A percentile compares a stretch with the other conserved stretches of the same genome.
These are phyloP conservation scores for Sporothrix pseudoabietina DNA, from an alignment of 2,329 filamentous ascomycete species.

Conservation along the genomic window DNA sequence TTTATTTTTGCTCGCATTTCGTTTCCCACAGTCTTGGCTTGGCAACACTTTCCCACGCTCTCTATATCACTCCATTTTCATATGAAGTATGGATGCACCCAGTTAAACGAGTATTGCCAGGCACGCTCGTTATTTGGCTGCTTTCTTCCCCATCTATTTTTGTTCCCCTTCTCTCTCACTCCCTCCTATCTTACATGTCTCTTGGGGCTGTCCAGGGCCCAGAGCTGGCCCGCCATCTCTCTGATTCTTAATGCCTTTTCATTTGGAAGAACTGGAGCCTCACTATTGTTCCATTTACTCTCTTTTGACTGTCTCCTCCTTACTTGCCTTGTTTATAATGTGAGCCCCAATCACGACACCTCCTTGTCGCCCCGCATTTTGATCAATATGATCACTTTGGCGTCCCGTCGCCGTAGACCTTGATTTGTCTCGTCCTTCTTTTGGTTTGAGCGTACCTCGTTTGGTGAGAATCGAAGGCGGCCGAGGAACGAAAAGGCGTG, in stretches of 20 bases:
- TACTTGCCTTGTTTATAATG: background rate
- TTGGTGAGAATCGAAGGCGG: background rate
- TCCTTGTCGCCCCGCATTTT: constrained; percentile 25
- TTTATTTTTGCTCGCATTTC: background rate
- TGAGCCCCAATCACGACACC: constrained; percentile 25
- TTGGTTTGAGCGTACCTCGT: constrained; percentile 12
- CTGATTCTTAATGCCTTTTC: background rate
- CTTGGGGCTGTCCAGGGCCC: constrained; percentile 1
- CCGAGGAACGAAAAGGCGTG: background rate
- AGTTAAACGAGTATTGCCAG: constrained; percentile 23
- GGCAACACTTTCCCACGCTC: constrained; percentile 9
- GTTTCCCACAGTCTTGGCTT: constrained; percentile 15
- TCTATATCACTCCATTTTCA: constrained; percentile 9
- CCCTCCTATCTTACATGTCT: constrained; percentile 3
- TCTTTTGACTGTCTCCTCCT: background rate
- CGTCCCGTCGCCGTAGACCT: constrained; percentile 8
- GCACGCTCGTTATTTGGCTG: background rate
- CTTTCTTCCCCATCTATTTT: background rate
- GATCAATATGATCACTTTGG: background rate
- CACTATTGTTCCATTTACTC: background rate
- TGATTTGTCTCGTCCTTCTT: background rate
- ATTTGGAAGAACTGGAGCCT: constrained; percentile 14
- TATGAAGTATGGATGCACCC: constrained; percentile 18
- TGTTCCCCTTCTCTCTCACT: background rate
- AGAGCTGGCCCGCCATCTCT: constrained; percentile 4